phyloP scores from a whole-genome alignment of 2,329 filamentous ascomycete species.

The Pyrenochaeta sp. region DNA sequence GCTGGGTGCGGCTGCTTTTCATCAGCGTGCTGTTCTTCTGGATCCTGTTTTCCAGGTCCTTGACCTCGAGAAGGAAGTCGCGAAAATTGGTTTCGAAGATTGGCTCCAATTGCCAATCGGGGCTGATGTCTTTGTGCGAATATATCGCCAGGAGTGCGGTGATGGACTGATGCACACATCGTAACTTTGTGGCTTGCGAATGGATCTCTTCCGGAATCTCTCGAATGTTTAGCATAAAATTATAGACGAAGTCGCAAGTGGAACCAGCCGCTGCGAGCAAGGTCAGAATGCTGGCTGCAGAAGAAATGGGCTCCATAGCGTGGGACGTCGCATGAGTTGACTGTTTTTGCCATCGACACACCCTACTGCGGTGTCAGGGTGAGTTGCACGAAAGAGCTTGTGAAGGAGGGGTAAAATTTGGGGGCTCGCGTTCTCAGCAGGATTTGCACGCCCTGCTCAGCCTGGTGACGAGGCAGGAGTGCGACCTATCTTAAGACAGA shows the following conservation, averaged over 20 bases:
- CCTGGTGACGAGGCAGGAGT: too few species aligned
- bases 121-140: background rate
- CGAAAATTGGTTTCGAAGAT: background rate
- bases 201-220: conserved; percentile 12
- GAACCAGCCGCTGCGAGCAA: conserved; percentile 9
- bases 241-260: conserved; percentile 11
- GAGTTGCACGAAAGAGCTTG: too few species aligned
- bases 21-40: background rate
- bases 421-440: too few species aligned
- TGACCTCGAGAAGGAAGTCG: background rate
- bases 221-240: conserved; percentile 8
- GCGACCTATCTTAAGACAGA: too few species aligned
- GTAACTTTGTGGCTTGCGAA: conserved; percentile 6
- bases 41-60: background rate
- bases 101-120: background rate
- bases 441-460: too few species aligned
- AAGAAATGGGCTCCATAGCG: conserved; percentile 14
- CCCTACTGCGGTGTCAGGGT: too few species aligned
- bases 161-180: conserved; percentile 7
- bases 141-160: conserved; percentile 1
- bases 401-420: too few species aligned
- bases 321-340: background rate
- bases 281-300: conserved; percentile 14
- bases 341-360: background rate
- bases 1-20: background rate